Base-by-base conservation (phyloP, 2,329 filamentous ascomycete genomes). In the Pseudopithomyces chartarum region DNA sequence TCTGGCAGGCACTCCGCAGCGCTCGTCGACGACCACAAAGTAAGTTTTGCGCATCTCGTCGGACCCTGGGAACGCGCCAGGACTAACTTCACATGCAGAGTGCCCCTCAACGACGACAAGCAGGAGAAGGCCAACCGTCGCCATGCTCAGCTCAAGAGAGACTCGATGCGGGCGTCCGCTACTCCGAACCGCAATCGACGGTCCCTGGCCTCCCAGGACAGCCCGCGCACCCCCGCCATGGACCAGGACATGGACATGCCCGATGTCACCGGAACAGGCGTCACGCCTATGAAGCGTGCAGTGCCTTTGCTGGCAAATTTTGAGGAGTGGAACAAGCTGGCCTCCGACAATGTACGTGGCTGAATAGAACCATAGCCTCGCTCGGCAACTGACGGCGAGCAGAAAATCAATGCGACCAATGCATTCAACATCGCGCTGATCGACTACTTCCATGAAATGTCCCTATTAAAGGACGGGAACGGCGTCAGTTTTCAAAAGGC, bases 261-360 rank as follows among this genome's bases (percentile, higher is more conserved):
- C 36, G 71, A 74, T 57, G 89, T 91, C 44, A 87, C 86, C 56
- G 90, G 90, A 32, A 86, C 83, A 61, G 91, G 90, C 36, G 90
- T 96, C 52, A 97, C 95, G 57, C 95, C 94, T 52, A 94, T 96
- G 89, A 97, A 97, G 83, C 90, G 93, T 59, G 91, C 70, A 33
- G 66, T 97, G 26, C 95, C 95, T 1, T 90, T 99, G 67, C 82
- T 99, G 53, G 95, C 95, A 70, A 99, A 99, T 78, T 99, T 98
- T 69, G 95, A 99, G 76, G 95, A 99, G 75, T 98, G 94, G 95
- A 98, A 99, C 92, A 99, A 98, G 83, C 96, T 99, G 92, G 95
- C 95, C 2, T 98, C 95, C 15, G 95, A 99, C 80, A 99, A 99
- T 69, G 74, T 76, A 69, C 48, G 61, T 53, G 44, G 39, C 15